Evolutionary conservation across 2,329 filamentous ascomycete genomes (phyloP), one percentile per base, ranked within the genome.

Genomic region (Pezicula neosporulosa): DNA sequence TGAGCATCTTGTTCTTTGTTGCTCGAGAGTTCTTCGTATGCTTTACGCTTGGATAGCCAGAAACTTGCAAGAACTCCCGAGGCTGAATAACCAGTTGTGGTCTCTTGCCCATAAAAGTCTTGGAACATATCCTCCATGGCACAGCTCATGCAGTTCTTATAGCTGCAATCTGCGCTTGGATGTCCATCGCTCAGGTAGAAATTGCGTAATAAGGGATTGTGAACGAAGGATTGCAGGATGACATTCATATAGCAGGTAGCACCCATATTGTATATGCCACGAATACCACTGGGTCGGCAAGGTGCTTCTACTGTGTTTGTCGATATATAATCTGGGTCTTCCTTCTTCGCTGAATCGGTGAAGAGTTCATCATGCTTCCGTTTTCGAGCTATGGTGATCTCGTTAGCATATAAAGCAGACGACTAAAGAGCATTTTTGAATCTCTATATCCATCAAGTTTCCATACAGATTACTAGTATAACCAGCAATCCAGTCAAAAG

Each of bases 171-270:
- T 60, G 78, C 81, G 50, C 83, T 86, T 62, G 87, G 86, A 69
- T 99, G 93, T 1, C 92, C 90, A 66, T 96, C 92, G 38, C 88
- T 86, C 6, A 99, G 84, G 68, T 96, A 97, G 70, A 90, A 97
- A 61, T 93, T 92, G 53, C 90, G 85, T 28, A 99, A 80, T 42
- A 97, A 80, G 1, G 93, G 93, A 65, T 97, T 97, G 72, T 97
- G 93, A 49, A 97, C 81, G 61, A 99, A 85, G 51, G 88, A 91
- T 69, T 97, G 94, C 15, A 99, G 77, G 44, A 97, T 91, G 28
- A 97, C 93, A 62, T 94, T 96, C 79, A 97, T 93, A 71, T 97
- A 99, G 74, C 93, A 99, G 10, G 94, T 97, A 52, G 95, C 91
- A n/a, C 93, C 94, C 68, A 96, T 93, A 65, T 97, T 99, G 71